phyloP scores from a whole-genome alignment of 1,284 basidiomycete species.

The Malassezia cuniculi region DNA sequence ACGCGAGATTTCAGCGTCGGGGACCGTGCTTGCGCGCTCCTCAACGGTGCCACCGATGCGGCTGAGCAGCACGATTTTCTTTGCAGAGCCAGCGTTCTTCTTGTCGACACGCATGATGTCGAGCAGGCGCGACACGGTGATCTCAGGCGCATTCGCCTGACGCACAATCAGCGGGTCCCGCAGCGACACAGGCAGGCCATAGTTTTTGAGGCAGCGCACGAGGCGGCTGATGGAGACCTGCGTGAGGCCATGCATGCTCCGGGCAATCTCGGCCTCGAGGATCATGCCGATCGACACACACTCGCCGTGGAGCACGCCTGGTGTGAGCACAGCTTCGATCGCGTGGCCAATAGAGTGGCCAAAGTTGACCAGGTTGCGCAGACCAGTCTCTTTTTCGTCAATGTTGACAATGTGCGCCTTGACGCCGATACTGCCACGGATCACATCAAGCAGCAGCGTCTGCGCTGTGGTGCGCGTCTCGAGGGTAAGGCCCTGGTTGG shows the following conservation, averaged over 20 bases:
- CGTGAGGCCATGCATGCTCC: conserved; percentile 33
- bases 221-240: conserved; percentile 41
- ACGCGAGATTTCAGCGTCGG: conserved; percentile 38
- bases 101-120: conserved; percentile 91
- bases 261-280: conserved; percentile 41
- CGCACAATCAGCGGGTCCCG: conserved; percentile 40
- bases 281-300: conserved; percentile 44
- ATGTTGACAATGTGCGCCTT: conserved; percentile 44
- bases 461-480: conserved; percentile 34
- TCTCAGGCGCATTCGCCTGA: conserved; percentile 58
- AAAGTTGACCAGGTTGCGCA: conserved; percentile 45
- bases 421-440: conserved; percentile 43
- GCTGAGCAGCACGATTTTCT: conserved; percentile 84
- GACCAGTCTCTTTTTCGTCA: conserved; percentile 44
- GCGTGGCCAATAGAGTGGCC: conserved; percentile 44
- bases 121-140: conserved; percentile 69
- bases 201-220: conserved; percentile 33
- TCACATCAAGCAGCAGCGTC: conserved; percentile 42
- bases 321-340: conserved; percentile 43
- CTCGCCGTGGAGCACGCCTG: conserved; percentile 43
- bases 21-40: conserved; percentile 73
- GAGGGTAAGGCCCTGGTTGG: conserved; percentile 31
- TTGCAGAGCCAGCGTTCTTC: conserved; percentile 77
- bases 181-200: conserved; percentile 38
- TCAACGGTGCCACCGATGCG: conserved; percentile 85